Conservation (phyloP, 345 rosid species). For the Camelina hispida region DNA sequence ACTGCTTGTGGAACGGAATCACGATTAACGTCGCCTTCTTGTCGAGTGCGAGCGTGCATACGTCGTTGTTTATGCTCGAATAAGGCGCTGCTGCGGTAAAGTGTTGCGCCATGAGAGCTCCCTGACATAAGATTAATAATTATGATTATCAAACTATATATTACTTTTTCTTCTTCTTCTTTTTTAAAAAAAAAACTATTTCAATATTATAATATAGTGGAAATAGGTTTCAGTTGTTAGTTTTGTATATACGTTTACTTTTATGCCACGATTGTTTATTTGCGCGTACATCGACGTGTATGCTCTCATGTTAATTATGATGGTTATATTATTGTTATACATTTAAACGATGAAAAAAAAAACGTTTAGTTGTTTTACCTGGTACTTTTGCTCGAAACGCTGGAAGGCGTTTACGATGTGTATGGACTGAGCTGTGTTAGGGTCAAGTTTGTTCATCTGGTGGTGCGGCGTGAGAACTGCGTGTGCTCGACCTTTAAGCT, state of each 20-base stretch:
- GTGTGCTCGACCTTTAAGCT: conserved; percentile 46
- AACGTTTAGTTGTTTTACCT: background rate
- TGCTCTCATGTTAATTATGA: too few relatives aligned
- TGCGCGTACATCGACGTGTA: too few relatives aligned
- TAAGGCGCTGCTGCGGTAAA: conserved; percentile 57
- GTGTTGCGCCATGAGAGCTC: conserved; percentile 45
- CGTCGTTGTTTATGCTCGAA: conserved; percentile 55
- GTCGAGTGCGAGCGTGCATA: conserved; percentile 60
- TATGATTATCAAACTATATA: background rate
- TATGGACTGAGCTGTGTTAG: conserved; percentile 39
- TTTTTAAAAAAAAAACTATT: background rate
- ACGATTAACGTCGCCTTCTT: conserved; percentile 55
- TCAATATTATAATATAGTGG: background rate
- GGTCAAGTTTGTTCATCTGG: conserved; percentile 46
- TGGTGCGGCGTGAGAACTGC: conserved; percentile 44
- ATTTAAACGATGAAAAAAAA: too few relatives aligned
- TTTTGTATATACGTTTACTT: background rate
- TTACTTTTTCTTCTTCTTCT: too few relatives aligned
- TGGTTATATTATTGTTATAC: too few relatives aligned
- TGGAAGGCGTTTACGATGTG: conserved; percentile 51
- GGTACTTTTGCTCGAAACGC: conserved; percentile 47
- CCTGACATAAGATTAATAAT: conserved; percentile 12
- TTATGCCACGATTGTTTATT: background rate
- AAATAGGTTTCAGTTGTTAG: background rate
- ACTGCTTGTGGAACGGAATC: conserved; percentile 57